Evolutionary conservation across 1,139 yeast species (phyloP), one percentile per base, ranked within the genome.

Genomic region (Yamadazyma dushanensis): DNA sequence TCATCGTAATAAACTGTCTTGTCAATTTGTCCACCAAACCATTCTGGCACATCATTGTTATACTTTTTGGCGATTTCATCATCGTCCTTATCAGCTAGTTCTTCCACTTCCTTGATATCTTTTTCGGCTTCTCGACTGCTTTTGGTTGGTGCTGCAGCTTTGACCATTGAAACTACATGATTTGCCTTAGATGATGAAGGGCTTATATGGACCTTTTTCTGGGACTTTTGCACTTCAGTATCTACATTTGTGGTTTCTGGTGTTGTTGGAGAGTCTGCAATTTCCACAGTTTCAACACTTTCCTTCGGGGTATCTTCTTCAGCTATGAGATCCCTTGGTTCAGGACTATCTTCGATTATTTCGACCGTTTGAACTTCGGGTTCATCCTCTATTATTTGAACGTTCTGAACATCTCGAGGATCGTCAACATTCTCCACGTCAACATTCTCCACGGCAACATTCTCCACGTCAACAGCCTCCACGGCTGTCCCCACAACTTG

Each of bases 11-110:
- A 41, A 15, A 43, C 41, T 8, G 34, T 18, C 16, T 35, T 23
- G 20, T 44, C 45, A 1, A 48, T 25, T 3, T 43, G 29, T 8
- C 50, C 56, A 18, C 50, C 49, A 38, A 65, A 66, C 72, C 72
- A 66, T 9, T 46, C 38, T 3, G 73, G 73, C 16, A 64, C 29
- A 8, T 20, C 23, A 21, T 30, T 30, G 16, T 22, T 13, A 15
- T 29, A 20, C 21, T 30, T 23, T 16, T 22, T 23, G 14, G n/a
- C 18, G 3, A 16, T 21, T 3, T 3, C 26, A 9, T 29, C 26
- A 8, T 19, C 25, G 8, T n/a, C 25, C 16, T 22, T 10, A 17
- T 29, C 25, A 9, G 13, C 16, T 15, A 30, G 19, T 11, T 34
- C 20, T 15, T 34, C 37, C 4, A 29, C 31, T 19, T 34, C 34